phyloP scores from a whole-genome alignment of 129 eudicot species.

The Artemisia tridentata region DNA sequence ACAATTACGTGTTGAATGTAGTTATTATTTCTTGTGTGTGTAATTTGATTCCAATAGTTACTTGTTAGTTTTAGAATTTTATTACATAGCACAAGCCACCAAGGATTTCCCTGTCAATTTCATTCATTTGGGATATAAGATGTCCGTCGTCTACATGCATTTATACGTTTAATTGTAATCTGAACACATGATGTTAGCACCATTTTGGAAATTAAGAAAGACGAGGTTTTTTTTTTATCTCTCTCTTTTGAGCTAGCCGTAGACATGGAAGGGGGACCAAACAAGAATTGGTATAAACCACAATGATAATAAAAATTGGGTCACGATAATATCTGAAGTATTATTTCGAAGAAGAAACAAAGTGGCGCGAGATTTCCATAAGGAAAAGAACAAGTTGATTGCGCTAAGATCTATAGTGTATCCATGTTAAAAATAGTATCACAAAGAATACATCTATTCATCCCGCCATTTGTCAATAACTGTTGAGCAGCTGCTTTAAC shows the following conservation, averaged over 20 bases:
- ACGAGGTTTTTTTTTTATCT: neutral
- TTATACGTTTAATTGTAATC: neutral
- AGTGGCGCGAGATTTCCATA: neutral
- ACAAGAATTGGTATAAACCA: neutral
- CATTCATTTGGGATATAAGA: neutral
- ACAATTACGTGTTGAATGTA: slow-evolving; percentile 4
- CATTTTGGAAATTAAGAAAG: neutral
- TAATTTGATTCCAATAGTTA: slow-evolving; percentile 10
- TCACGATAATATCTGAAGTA: neutral
- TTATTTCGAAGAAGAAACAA: slow-evolving; percentile 5
- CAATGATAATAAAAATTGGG: too few species aligned
- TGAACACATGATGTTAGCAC: neutral
- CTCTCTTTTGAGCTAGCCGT: too few species aligned
- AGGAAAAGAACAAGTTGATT: neutral
- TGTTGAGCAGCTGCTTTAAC: slow-evolving; percentile 10
- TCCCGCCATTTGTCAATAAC: slow-evolving; percentile 9
- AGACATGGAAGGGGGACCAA: neutral
- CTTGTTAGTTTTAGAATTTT: slow-evolving; percentile 4
- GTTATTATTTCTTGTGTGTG: neutral
- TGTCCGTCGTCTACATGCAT: neutral
- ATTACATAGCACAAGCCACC: neutral
- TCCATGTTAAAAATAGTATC: slow-evolving; percentile 3
- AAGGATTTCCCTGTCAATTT: neutral
- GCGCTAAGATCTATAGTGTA: neutral
- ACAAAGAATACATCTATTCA: slow-evolving; percentile 21